Evolutionary conservation across 768 basidiomycete species (phyloP).

Genomic region (Phaffia tasmanica): DNA sequence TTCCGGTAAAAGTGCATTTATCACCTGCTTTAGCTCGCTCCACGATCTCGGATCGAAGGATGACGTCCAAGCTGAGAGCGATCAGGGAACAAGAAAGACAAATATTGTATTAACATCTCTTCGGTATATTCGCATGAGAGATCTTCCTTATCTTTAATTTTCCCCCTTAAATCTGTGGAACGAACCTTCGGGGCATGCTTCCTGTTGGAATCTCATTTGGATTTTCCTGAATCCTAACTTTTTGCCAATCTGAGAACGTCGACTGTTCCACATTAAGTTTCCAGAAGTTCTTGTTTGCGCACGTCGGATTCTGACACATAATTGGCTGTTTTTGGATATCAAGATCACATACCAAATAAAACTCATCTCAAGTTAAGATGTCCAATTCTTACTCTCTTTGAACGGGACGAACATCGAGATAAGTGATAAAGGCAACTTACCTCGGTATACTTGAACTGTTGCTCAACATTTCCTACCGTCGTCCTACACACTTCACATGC

Average conservation of each 20-base stretch:
- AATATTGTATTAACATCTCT: not conserved
- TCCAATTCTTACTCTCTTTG: not conserved
- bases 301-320: slow-evolving; percentile 86
- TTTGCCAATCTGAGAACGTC: slow-evolving; percentile 98
- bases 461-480: slow-evolving; percentile 82
- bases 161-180: slow-evolving; percentile 3
- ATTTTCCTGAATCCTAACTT: slow-evolving; percentile 97
- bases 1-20: slow-evolving; percentile 94
- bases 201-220: slow-evolving; percentile 98
- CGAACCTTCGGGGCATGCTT: slow-evolving; percentile 73
- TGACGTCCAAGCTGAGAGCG: slow-evolving; percentile 67
- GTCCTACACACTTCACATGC: slow-evolving; percentile 80
- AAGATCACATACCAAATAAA: not conserved
- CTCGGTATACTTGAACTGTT: slow-evolving; percentile 99
- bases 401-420: not conserved
- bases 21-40: slow-evolving; percentile 99
- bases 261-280: slow-evolving; percentile 89
- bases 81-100: not conserved
- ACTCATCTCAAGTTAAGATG: not conserved
- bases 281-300: slow-evolving; percentile 82
- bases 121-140: not conserved
- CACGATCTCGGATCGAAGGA: slow-evolving; percentile 86
- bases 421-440: slow-evolving; percentile 40
- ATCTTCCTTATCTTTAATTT: not conserved
- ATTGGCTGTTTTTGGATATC: slow-evolving; percentile 52